Base-by-base conservation (phyloP, 148 eudicot genomes). In the Nyssa sinensis region DNA sequence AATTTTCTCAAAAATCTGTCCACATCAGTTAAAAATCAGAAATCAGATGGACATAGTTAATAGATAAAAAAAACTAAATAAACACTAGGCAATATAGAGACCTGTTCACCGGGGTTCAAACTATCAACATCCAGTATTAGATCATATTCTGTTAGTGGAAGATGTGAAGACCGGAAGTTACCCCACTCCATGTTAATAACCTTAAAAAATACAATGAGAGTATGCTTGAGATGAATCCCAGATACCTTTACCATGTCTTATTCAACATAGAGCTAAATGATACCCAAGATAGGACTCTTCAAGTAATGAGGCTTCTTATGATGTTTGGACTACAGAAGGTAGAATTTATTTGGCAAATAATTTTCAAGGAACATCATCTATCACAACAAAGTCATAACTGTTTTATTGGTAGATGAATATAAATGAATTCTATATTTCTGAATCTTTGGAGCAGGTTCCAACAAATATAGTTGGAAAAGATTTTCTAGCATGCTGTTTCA, bases 111-210 rank as follows among this genome's bases (percentile, higher is more conserved):
- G 67, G 98, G 98, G 78, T 93, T 93, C 58, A 90, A 85, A 77
- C 98, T 93, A 49, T 90, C 93, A 41, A 74, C 81, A 85, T 93
- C 98, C 34, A 93, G 82, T 31, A 81, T 86, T 14, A 41, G 58
- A 74, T 93, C 98, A 67, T 87, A 90, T 60, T 90, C 98, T 12
- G 96, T 87, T 66, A 87, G 37, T 41, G 98, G 98, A 77, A 93
- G 87, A 76, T 93, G 89, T 29, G 96, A 82, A 39, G 95, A 90
- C 30, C 86, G 82, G 85, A 93, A 93, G 81, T 87, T 93, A 64
- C 98, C 98, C 96, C 98, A 93, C 75, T 93, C 98, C 96, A 85
- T 93, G 81, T 93, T 93, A 53, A 93, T 90, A 70, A 90, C 96
- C 98, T 93, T 71, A 65, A 86, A 32, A 31, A 75, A 67, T 9